Evolutionary conservation across 2,329 filamentous ascomycete genomes (phyloP), one percentile per base, ranked within the genome.

Genomic region (Ceratocystis lukuohia): DNA sequence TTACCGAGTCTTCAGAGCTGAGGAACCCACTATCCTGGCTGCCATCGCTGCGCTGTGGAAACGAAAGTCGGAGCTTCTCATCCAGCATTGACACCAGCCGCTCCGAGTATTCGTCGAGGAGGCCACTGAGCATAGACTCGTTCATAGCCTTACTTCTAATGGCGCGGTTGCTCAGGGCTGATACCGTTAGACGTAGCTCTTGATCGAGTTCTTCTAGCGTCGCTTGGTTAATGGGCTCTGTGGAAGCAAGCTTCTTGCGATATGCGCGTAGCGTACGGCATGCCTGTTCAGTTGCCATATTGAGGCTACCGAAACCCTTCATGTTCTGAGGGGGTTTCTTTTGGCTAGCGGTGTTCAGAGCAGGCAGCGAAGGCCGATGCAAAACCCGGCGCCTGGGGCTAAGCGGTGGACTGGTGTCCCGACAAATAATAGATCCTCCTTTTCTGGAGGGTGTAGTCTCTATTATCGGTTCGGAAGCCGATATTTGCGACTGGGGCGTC

Each of bases 31-130:
- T 56, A 17, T 69, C 66, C 20, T 65, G 56, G 37, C 61, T 57
- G 12, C 61, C 69, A 64, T 70, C 74, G 3, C 73, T 73, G 17
- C 70, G 70, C 41, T 73, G 71, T 44, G 75, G 72, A 71, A 74
- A 76, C 8, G 72, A 79, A 44, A 85, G 74, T 61, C 80, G 77
- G 63, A 91, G 79, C 73, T 88, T 88, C 74, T 90, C 85, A 69
- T 91, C 88, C 57, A 92, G 79, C 74, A 91, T 80, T 59, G 80
- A 83, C 5, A 90, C 84, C 61, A 92, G 77, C 68, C 85, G 80
- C 71, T 90, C 87, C 1, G 87, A 89, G 71, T 91, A 91, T 74
- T 89, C 84, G 70, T 91, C 88, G 6, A 92, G 76, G 57, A 91
- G 75, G 62, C 85, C 86, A 50, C 80, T 82, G 44, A 88, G 75